A percentile compares a stretch with the other conserved stretches of the same genome.
phyloP scores from a whole-genome alignment of 2,329 filamentous ascomycete genomes.

The Lachnellula arida region DNA sequence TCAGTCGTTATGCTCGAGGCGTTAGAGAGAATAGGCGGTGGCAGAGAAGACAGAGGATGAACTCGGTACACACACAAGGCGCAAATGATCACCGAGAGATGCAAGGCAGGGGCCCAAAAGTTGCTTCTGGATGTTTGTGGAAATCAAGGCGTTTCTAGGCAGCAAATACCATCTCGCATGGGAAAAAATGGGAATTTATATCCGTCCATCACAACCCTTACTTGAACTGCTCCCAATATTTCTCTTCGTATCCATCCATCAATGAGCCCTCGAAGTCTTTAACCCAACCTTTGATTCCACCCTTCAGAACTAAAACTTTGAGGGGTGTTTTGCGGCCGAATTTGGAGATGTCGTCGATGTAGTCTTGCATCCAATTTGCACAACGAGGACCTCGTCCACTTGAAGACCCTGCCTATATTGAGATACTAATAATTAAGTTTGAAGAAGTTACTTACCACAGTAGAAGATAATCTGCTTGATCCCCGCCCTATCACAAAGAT shows the following conservation, averaged over 20 bases:
- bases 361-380: slow-evolving; percentile 53
- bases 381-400: slow-evolving; percentile 47
- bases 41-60: slow-evolving; percentile 39
- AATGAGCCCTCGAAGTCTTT: slow-evolving; percentile 41
- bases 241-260: slow-evolving; percentile 48
- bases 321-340: slow-evolving; percentile 38
- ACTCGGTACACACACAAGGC: neutral
- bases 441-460: slow-evolving; percentile 41
- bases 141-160: slow-evolving; percentile 20
- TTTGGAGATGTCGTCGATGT: slow-evolving; percentile 42
- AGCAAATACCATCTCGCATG: slow-evolving; percentile 22
- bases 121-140: slow-evolving; percentile 11
- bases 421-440: neutral
- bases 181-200: slow-evolving; percentile 15
- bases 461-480: slow-evolving; percentile 50
- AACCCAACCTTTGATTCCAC: slow-evolving; percentile 54
- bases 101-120: neutral
- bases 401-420: slow-evolving; percentile 41
- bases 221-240: slow-evolving; percentile 31
- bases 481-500: slow-evolving; percentile 45
- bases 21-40: slow-evolving; percentile 61
- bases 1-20: slow-evolving; percentile 98
- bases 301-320: slow-evolving; percentile 44
- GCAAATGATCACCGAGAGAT: neutral
- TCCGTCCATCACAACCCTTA: slow-evolving; percentile 3